These are phyloP conservation scores for Cruciata laevipes DNA, from an alignment of 257 asterid genomes.

Conservation along the genomic window DNA sequence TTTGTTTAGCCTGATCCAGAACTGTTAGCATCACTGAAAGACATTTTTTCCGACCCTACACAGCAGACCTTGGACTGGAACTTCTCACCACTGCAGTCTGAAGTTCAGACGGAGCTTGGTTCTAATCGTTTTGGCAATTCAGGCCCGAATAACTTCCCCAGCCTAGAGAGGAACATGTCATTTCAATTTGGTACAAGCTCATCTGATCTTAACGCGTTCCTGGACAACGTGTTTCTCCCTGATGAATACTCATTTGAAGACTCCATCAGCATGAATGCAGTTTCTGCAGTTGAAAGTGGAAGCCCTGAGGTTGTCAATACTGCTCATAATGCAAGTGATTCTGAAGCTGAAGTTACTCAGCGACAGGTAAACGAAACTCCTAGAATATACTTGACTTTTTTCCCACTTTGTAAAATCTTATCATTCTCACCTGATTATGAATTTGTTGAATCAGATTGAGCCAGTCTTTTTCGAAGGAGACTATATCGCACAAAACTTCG, in stretches of 20 bases:
- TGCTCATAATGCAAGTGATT: slow-evolving; percentile 28
- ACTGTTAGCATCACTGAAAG: slow-evolving; percentile 44
- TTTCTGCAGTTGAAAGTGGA: slow-evolving; percentile 17
- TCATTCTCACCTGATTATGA: not conserved
- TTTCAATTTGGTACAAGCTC: slow-evolving; percentile 51
- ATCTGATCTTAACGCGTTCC: slow-evolving; percentile 42
- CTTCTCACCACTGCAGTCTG: slow-evolving; percentile 64
- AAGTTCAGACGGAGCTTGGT: slow-evolving; percentile 62
- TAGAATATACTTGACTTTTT: not conserved
- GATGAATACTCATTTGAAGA: slow-evolving; percentile 39
- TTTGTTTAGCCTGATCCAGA: slow-evolving; percentile 55
- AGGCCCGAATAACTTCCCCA: slow-evolving; percentile 22
- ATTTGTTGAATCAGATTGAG: slow-evolving; percentile 27
- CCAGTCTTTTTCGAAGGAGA: slow-evolving; percentile 15
- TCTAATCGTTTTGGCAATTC: slow-evolving; percentile 28
- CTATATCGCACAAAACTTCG: slow-evolving; percentile 26
- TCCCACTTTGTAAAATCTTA: not conserved
- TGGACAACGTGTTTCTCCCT: slow-evolving; percentile 45
- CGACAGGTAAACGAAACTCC: slow-evolving; percentile 38
- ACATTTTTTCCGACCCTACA: slow-evolving; percentile 27
- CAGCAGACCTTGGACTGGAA: slow-evolving; percentile 41
- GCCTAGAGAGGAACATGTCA: slow-evolving; percentile 19
- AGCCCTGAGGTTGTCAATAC: slow-evolving; percentile 5
- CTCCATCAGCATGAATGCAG: slow-evolving; percentile 5
- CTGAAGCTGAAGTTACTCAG: slow-evolving; percentile 55